These are phyloP conservation scores for Apiospora kogelbergensis DNA, from an alignment of 2,329 filamentous ascomycete genomes.

Conservation along the genomic window DNA sequence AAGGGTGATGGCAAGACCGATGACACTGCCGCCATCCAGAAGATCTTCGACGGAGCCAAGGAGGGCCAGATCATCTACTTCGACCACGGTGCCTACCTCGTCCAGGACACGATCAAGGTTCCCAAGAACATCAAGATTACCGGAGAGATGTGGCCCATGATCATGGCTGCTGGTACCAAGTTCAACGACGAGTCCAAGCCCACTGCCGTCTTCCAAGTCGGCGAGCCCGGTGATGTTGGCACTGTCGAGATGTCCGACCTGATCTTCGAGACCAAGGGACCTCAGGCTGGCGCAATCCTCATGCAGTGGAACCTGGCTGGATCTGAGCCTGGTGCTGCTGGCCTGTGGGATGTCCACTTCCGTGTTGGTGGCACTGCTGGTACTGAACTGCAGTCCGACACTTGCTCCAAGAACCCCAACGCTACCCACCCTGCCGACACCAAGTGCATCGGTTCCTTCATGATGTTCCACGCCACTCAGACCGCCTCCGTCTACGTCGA, in stretches of 20 bases:
- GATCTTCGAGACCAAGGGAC: constrained; percentile 79
- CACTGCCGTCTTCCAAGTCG: constrained; percentile 82
- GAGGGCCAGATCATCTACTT: constrained; percentile 70
- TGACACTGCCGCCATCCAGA: constrained; percentile 83
- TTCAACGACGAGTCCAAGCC: constrained; percentile 78
- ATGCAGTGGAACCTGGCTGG: constrained; percentile 88
- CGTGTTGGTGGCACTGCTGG: constrained; percentile 86
- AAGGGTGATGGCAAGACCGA: constrained; percentile 86
- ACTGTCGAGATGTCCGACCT: constrained; percentile 85
- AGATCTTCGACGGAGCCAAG: constrained; percentile 67
- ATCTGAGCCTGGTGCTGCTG: constrained; percentile 65
- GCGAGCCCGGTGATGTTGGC: constrained; percentile 73
- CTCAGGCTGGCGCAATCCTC: constrained; percentile 84
- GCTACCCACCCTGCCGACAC: constrained; percentile 59
- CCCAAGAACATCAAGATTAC: constrained; percentile 83
- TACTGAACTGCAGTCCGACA: constrained; percentile 76
- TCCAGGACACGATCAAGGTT: constrained; percentile 69
- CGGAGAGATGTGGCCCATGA: constrained; percentile 87
- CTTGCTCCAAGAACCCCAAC: constrained; percentile 74
- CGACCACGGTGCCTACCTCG: constrained; percentile 71
- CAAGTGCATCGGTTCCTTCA: constrained; percentile 72
- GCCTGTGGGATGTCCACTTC: constrained; percentile 95
- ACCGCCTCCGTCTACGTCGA: constrained; percentile 74
- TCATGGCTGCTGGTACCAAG: constrained; percentile 74
- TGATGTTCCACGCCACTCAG: constrained; percentile 65